A percentile compares a stretch with the other conserved stretches of the same genome.
These are phyloP conservation scores for Colletotrichum falcatum DNA, from an alignment of 2,329 filamentous ascomycete genomes.

Conservation along the genomic window DNA sequence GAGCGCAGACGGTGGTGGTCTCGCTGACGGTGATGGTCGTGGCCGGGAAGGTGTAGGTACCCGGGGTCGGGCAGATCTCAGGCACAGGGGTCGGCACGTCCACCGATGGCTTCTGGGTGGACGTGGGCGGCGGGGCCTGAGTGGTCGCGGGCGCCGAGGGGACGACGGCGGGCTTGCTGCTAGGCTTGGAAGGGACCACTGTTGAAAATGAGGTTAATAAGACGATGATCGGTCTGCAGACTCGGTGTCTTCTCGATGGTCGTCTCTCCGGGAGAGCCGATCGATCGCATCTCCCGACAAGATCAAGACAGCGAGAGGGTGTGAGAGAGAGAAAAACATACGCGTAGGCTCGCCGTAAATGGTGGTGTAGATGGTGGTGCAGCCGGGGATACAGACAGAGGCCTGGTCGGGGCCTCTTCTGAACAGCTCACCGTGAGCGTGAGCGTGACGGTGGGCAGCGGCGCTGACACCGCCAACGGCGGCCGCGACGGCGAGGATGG, in stretches of 20 bases:
- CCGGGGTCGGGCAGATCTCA: conserved; percentile 71
- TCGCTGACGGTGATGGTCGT: conserved; percentile 76
- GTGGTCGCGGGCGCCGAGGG: conserved; percentile 46
- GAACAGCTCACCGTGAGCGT: conserved; percentile 70
- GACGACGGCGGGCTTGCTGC: conserved; percentile 45
- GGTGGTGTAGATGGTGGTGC: conserved; percentile 81
- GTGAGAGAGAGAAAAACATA: conserved; percentile 58
- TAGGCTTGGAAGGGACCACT: conserved; percentile 54
- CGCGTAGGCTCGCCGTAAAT: conserved; percentile 75
- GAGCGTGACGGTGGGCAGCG: conserved; percentile 70
- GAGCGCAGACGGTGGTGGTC: conserved; percentile 75
- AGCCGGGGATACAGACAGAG: conserved; percentile 69
- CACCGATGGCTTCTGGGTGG: conserved; percentile 57
- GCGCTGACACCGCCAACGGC: conserved; percentile 68
- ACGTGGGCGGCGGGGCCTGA: conserved; percentile 47
- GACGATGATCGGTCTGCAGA: conserved; percentile 5
- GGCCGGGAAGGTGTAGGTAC: conserved; percentile 81
- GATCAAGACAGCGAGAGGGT: too few relatives aligned
- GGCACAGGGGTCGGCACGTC: conserved; percentile 65
- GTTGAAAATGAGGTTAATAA: conserved; percentile 16
- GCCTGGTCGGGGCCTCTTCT: conserved; percentile 59
- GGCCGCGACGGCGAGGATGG: conserved; percentile 73
- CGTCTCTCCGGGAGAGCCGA: not conserved
- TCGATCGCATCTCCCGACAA: not conserved
- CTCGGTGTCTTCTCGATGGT: not conserved